Evolutionary conservation across 1,284 basidiomycete species (phyloP).

Genomic region (Papiliotrema laurentii): DNA sequence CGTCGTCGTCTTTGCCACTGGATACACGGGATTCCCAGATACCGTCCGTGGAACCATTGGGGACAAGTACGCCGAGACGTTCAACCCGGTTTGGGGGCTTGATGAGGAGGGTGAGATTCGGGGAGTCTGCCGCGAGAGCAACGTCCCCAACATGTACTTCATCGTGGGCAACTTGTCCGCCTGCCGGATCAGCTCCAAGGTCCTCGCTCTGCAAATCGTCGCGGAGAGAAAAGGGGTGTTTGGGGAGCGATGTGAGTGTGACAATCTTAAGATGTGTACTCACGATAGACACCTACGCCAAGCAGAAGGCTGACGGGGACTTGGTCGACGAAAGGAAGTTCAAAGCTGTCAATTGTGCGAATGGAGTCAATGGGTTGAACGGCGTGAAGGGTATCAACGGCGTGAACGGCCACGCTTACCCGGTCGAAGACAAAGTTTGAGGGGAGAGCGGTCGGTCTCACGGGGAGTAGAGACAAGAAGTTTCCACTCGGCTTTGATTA

Average conservation of each 20-base stretch:
- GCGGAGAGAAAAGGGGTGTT: conserved; percentile 57
- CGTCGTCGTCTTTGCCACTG: conserved; percentile 64
- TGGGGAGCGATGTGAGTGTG: conserved; percentile 48
- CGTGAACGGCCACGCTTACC: conserved; percentile 14
- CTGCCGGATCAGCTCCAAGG: conserved; percentile 57
- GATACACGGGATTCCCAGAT: conserved; percentile 49
- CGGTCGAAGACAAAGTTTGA: conserved; percentile 2
- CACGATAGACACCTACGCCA: conserved; percentile 25
- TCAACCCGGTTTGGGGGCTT: conserved; percentile 58
- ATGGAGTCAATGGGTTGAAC: too few relatives aligned
- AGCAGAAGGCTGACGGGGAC: conserved; percentile 26
- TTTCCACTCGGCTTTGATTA: too few relatives aligned
- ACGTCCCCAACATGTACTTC: conserved; percentile 44
- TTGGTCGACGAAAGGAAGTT: conserved; percentile 18
- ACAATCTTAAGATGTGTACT: neutral
- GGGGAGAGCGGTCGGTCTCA: too few relatives aligned
- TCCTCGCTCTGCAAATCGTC: conserved; percentile 62
- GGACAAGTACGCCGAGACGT: conserved; percentile 51
- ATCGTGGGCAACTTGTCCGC: conserved; percentile 54
- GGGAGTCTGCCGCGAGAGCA: conserved; percentile 54
- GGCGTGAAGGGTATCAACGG: conserved; percentile 23
- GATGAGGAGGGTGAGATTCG: conserved; percentile 58
- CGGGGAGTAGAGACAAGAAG: too few relatives aligned
- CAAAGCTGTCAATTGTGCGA: conserved; percentile 20
- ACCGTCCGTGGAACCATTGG: conserved; percentile 53